phyloP scores from a whole-genome alignment of 2,329 filamentous ascomycete species.

The Ophiostoma fasciatum region DNA sequence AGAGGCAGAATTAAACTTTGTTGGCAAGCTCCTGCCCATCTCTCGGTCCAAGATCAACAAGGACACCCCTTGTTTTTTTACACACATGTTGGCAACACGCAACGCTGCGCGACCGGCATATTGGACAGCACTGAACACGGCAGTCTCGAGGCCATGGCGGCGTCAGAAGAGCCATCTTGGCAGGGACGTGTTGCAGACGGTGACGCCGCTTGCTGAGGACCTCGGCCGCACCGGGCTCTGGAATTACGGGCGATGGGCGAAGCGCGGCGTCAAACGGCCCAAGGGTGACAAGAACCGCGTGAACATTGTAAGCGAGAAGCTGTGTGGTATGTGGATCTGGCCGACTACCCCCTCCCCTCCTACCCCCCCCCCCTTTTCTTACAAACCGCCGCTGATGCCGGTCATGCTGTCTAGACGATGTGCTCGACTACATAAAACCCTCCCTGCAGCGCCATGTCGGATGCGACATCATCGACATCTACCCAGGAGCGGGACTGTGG shows the following conservation, averaged over 20 bases:
- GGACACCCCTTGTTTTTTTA: no score
- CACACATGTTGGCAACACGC: no score
- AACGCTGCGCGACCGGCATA: no score
- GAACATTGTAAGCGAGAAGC: constrained; percentile 34
- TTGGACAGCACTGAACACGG: no score
- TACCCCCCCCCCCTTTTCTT: neutral
- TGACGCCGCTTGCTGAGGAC: constrained; percentile 10
- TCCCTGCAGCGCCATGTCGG: constrained; percentile 56
- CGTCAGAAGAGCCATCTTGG: neutral
- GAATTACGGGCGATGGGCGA: constrained; percentile 8
- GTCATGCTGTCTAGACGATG: constrained; percentile 39
- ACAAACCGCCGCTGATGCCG: neutral
- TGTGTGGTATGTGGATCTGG: constrained; percentile 38
- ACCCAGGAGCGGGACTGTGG: constrained; percentile 67
- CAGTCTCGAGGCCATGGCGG: no score
- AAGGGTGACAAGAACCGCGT: constrained; percentile 27
- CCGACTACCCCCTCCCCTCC: no score
- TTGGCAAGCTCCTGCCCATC: no score
- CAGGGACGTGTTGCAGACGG: neutral
- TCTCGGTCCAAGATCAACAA: no score
- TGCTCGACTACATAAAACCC: constrained; percentile 52
- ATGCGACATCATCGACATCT: constrained; percentile 77
- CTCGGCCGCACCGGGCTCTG: constrained; percentile 12
- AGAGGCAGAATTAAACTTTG: no score
- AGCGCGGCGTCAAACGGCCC: neutral